These are phyloP conservation scores for Peniophora sp. DNA, from an alignment of 1,284 basidiomycete species.

Conservation along the genomic window DNA sequence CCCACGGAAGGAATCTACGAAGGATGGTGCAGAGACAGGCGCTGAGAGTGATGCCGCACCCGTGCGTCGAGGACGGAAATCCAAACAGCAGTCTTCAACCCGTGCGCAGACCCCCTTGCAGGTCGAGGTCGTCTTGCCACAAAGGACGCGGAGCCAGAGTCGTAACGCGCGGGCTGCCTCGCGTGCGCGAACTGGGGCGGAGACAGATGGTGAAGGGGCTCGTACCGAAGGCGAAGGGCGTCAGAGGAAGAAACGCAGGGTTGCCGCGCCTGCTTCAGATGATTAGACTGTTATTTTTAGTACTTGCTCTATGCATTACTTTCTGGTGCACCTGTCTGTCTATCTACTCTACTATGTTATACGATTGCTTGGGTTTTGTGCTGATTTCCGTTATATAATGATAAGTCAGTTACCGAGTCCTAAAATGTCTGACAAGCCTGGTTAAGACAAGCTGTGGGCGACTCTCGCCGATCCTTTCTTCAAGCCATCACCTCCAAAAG, in stretches of 20 bases:
- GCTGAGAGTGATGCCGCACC: neutral
- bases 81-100: neutral
- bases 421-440: no score
- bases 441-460: no score
- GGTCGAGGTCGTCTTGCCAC: constrained; percentile 11
- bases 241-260: constrained; percentile 7
- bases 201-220: constrained; percentile 13
- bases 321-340: no score
- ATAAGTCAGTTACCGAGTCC: no score
- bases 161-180: constrained; percentile 3
- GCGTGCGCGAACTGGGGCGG: constrained; percentile 12
- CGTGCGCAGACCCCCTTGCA: neutral
- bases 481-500: no score
- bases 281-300: no score
- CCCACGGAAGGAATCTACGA: constrained; percentile 3
- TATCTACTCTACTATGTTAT: no score
- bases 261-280: neutral
- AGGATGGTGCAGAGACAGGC: neutral
- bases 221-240: constrained; percentile 15
- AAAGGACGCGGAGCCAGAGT: constrained; percentile 11
- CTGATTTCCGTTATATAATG: no score
- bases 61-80: neutral
- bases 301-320: no score
- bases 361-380: no score
- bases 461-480: no score